phyloP scores from a whole-genome alignment of 805 yeast genomes.

The Metschnikowia bowlesiae region DNA sequence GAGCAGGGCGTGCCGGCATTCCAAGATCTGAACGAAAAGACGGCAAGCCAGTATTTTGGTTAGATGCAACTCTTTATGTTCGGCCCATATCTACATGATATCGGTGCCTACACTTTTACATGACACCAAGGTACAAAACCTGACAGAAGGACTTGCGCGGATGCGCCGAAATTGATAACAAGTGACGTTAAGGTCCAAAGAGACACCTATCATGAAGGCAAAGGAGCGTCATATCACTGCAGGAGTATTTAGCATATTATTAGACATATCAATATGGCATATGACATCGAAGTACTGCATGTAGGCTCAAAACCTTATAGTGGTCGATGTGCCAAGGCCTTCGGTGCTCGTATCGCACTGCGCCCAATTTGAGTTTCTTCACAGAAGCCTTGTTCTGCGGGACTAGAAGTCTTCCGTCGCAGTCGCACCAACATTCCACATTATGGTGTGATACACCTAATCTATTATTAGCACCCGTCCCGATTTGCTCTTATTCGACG shows the following conservation, averaged over 20 bases:
- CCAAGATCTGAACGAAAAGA: slow-evolving; percentile 30
- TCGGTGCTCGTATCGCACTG: no score
- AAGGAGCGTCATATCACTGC: background rate
- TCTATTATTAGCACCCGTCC: background rate
- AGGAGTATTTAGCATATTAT: background rate
- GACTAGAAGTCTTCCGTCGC: no score
- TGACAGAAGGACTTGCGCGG: no score
- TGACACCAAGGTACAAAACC: no score
- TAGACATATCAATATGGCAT: background rate
- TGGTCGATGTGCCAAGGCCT: background rate
- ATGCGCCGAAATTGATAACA: no score
- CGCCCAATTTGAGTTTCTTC: no score
- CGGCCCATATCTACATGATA: background rate
- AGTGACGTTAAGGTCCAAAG: background rate
- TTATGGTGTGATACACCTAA: background rate
- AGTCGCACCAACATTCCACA: background rate
- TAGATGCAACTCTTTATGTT: background rate
- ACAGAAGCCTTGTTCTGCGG: no score
- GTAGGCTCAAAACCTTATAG: no score
- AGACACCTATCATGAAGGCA: background rate
- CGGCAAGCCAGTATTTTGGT: slow-evolving; percentile 14
- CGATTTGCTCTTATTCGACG: background rate
- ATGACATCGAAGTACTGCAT: background rate
- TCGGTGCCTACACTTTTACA: no score
- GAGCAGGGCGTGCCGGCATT: slow-evolving; percentile 36